Conservation (phyloP, 345 rosid species). For the Pseudoturritis turrita region DNA sequence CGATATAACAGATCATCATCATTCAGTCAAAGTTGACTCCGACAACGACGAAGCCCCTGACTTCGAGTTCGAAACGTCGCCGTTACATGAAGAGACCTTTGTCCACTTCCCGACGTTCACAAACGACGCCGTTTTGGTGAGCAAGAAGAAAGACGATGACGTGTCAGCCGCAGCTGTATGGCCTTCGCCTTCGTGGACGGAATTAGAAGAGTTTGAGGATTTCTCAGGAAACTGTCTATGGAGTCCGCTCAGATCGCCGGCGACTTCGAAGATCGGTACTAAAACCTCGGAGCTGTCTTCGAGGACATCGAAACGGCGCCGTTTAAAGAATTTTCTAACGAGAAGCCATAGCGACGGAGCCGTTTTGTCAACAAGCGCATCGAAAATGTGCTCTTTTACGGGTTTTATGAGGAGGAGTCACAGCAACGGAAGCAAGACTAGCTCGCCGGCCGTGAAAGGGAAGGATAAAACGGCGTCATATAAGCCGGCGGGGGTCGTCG, state of each 20-base stretch:
- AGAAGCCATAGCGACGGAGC: conserved; percentile 63
- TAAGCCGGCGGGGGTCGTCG: neutral
- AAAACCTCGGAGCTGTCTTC: conserved; percentile 9
- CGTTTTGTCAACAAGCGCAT: conserved; percentile 27
- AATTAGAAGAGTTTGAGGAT: conserved; percentile 37
- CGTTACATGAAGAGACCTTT: conserved; percentile 5
- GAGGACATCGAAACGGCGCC: conserved; percentile 35
- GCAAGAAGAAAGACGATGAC: neutral
- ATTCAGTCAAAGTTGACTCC: neutral
- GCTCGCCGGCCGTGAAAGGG: neutral
- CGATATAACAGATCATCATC: neutral
- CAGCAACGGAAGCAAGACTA: neutral
- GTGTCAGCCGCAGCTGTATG: conserved; percentile 12
- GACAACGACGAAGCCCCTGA: conserved; percentile 35
- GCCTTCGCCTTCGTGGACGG: conserved; percentile 50
- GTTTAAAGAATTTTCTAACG: conserved; percentile 44
- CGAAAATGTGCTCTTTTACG: neutral
- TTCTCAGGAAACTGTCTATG: conserved; percentile 27
- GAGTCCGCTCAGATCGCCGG: conserved; percentile 11
- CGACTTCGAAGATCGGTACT: conserved; percentile 34
- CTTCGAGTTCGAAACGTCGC: conserved; percentile 50
- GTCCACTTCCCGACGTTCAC: conserved; percentile 24
- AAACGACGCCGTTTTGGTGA: neutral
- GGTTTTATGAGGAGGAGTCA: neutral
- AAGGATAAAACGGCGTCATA: neutral